Evolutionary conservation across 176 grass and related monocot species (phyloP), one percentile per base, ranked within the genome.

Genomic region (Triticum urartu): DNA sequence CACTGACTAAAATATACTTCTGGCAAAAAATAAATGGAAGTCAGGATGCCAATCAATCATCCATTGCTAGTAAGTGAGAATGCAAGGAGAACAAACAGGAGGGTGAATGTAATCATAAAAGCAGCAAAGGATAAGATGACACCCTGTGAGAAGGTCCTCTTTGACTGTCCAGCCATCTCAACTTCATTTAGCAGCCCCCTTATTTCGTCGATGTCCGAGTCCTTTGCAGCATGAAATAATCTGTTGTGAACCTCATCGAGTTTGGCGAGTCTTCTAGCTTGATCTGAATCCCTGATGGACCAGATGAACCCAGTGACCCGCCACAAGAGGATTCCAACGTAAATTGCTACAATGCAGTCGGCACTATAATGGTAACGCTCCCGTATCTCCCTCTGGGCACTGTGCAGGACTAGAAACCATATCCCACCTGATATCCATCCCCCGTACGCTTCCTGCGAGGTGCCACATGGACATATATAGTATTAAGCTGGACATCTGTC

Each of bases 301-400:
- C 96, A 98, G 62, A 98, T 88, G 88, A 95, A 95, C 32, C 86
- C 33, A 3, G 90, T 95, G 84, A 95, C 86, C 78, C 92, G 92
- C 93, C 96, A 98, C 59, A 95, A 63, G 11, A 98, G 84, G 72
- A 98, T 82, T 66, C 96, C 91, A 0, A 95, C 86, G 9, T 98
- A 98, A 79, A 98, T 94, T n/a, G 96, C 96, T 7, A 89, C 93
- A 7, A 98, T 34, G 26, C 93, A 98, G 81, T 98, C 96, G 6
- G 94, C 91, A 1, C 75, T 86, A 78, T 95, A 98, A 64, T 98
- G 96, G 58, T 98, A 88, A 4, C 91, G 92, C 35, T 98, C 93
- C 1, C 93, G 88, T 71, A 92, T 84, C 77, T 98, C 96, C 86
- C 93, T 95, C 58, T 95, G 96, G 0, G 93, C 96, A 25, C 96